These are phyloP conservation scores for Wickerhamomyces kurtzmanii DNA, from an alignment of 805 yeast genomes.

Conservation along the genomic window DNA sequence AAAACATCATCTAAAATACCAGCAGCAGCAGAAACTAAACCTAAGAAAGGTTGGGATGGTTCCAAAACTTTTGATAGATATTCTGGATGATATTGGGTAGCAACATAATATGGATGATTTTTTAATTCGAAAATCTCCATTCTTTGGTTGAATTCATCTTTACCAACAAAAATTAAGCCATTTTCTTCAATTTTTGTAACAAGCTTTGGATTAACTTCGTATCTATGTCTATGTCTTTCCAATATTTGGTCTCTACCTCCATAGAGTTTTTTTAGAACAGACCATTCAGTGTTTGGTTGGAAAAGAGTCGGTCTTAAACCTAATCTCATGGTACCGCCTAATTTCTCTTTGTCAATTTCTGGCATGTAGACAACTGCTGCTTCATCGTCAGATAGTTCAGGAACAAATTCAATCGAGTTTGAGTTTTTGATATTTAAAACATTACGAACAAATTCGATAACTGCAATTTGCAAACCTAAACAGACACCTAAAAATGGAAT, in stretches of 20 bases:
- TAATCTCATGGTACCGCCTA: slow-evolving; percentile 99
- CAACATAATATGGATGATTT: slow-evolving; percentile 85
- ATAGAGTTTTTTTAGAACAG: slow-evolving; percentile 67
- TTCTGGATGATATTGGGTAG: slow-evolving; percentile 98
- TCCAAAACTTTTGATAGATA: slow-evolving; percentile 92
- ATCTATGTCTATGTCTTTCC: slow-evolving; percentile 98
- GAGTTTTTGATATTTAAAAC: slow-evolving; percentile 61
- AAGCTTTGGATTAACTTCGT: slow-evolving; percentile 87
- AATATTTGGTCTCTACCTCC: slow-evolving; percentile 58
- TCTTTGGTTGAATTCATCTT: slow-evolving; percentile 81
- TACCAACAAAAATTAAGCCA: slow-evolving; percentile 87
- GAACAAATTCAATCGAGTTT: slow-evolving; percentile 75
- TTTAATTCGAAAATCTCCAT: slow-evolving; percentile 90
- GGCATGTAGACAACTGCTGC: slow-evolving; percentile 96
- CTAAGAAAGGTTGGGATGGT: slow-evolving; percentile 94
- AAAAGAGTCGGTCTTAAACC: slow-evolving; percentile 89
- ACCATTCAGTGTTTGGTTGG: slow-evolving; percentile 54
- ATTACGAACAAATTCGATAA: slow-evolving; percentile 83
- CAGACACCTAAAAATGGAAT: slow-evolving; percentile 96
- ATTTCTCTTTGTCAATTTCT: slow-evolving; percentile 87
- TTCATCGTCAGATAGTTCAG: slow-evolving; percentile 46
- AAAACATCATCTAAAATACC: slow-evolving; percentile 70
- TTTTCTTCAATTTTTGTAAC: slow-evolving; percentile 60
- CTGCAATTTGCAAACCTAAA: slow-evolving; percentile 94
- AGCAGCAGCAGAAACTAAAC: slow-evolving; percentile 89